A percentile compares a stretch with the other conserved stretches of the same genome.
Conservation (phyloP, 306 rosid species). For the Acacia melanoxylon region DNA sequence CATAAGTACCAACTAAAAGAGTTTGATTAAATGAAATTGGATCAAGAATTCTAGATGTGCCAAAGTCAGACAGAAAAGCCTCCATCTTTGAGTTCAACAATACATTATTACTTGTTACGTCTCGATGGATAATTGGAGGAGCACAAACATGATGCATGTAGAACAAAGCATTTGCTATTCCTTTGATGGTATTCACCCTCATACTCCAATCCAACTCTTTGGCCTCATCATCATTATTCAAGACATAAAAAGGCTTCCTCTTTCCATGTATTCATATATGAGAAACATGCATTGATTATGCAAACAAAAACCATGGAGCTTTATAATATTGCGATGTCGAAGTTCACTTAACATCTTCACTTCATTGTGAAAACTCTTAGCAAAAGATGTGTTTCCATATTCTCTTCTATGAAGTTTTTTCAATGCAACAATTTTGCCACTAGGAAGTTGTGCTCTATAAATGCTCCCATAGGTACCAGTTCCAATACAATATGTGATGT, state of each 20-base stretch:
- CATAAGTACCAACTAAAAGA: background rate
- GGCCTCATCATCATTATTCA: background rate
- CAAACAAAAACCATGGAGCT: background rate
- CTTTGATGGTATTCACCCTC: background rate
- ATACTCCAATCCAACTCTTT: background rate
- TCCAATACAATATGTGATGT: no score
- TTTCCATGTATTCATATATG: background rate
- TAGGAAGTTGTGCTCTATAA: no score
- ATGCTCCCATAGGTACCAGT: no score
- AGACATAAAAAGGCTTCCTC: background rate
- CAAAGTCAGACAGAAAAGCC: background rate
- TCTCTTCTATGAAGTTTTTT: no score
- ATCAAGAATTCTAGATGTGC: background rate
- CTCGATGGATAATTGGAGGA: background rate
- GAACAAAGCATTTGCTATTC: background rate
- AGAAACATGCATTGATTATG: background rate
- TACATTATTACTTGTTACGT: background rate
- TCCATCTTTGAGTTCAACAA: background rate
- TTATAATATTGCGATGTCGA: no score
- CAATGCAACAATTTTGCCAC: no score
- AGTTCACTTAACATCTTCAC: no score
- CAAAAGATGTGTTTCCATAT: no score
- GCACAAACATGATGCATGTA: background rate
- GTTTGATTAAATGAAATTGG: background rate
- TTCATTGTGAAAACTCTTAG: no score